A percentile compares a stretch with the other conserved stretches of the same genome.
phyloP scores from a whole-genome alignment of 352 stramenopile species.

The Pythium oligandrum region DNA sequence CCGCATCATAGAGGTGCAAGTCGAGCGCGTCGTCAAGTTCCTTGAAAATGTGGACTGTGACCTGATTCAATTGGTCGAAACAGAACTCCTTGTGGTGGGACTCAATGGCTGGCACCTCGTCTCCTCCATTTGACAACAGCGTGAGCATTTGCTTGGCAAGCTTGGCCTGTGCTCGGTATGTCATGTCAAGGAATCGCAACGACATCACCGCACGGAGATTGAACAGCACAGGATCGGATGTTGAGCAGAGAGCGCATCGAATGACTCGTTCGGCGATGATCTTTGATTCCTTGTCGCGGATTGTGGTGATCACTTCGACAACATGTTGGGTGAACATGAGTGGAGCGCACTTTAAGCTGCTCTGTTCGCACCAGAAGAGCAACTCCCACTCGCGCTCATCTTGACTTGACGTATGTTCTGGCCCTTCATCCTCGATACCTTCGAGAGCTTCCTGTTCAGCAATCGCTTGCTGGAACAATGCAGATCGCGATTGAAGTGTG shows the following conservation, averaged over 20 bases:
- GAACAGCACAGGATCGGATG: conserved; percentile 51
- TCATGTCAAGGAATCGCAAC: conserved; percentile 54
- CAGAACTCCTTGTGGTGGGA: conserved; percentile 50
- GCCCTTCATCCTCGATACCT: conserved; percentile 10
- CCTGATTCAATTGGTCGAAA: conserved; percentile 37
- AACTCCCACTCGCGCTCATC: conserved; percentile 15
- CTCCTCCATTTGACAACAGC: conserved; percentile 27
- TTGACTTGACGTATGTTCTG: background rate
- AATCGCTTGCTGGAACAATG: conserved; percentile 54
- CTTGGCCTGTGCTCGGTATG: conserved; percentile 57
- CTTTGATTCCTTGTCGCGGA: conserved; percentile 66
- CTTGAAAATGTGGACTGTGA: conserved; percentile 70
- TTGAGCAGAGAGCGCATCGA: conserved; percentile 36
- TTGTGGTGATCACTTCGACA: conserved; percentile 60
- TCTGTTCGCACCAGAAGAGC: conserved; percentile 48
- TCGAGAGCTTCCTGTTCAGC: conserved; percentile 28
- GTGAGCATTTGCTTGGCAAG: conserved; percentile 67
- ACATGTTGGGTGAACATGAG: conserved; percentile 74
- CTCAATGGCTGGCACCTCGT: conserved; percentile 18
- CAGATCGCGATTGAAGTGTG: conserved; percentile 48
- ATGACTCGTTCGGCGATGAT: conserved; percentile 40
- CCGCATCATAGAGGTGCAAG: conserved; percentile 37
- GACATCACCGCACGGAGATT: conserved; percentile 43
- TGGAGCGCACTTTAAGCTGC: conserved; percentile 35
- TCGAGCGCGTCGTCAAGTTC: conserved; percentile 59